A percentile compares a stretch with the other conserved stretches of the same genome.
phyloP scores from a whole-genome alignment of 2,329 filamentous ascomycete genomes.

The Curvularia hawaiiensis region DNA sequence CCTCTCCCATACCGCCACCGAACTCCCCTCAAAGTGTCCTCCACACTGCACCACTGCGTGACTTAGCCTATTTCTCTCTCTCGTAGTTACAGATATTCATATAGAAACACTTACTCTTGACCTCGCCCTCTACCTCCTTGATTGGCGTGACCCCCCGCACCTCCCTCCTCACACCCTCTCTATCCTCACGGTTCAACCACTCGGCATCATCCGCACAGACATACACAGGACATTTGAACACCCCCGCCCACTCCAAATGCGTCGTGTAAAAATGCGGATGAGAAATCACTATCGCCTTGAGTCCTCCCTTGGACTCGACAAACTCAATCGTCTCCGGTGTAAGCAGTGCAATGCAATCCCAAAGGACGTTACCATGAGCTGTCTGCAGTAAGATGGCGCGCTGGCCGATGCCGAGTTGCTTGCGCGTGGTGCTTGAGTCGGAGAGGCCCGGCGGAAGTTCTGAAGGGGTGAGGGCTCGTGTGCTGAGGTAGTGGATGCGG shows the following conservation, averaged over 20 bases:
- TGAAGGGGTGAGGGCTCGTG: conserved; percentile 36
- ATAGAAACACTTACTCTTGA: no score
- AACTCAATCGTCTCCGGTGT: conserved; percentile 66
- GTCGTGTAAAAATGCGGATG: conserved; percentile 86
- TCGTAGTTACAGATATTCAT: no score
- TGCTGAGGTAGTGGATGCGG: conserved; percentile 52
- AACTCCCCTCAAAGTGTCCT: conserved; percentile 79
- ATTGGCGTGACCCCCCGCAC: conserved; percentile 51
- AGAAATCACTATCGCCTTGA: conserved; percentile 73
- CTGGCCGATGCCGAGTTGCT: conserved; percentile 74
- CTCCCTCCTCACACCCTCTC: conserved; percentile 51
- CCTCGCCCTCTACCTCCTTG: conserved; percentile 48
- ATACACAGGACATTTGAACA: conserved; percentile 74
- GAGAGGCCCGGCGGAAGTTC: conserved; percentile 29
- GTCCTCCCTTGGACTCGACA: conserved; percentile 66
- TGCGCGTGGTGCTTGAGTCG: conserved; percentile 46
- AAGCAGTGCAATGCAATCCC: conserved; percentile 76
- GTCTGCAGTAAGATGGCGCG: conserved; percentile 72
- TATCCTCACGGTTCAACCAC: conserved; percentile 64
- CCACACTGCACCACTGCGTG: conserved; percentile 75
- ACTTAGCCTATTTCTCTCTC: no score
- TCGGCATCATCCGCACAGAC: conserved; percentile 66
- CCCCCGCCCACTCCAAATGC: conserved; percentile 72
- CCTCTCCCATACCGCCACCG: conserved; percentile 64
- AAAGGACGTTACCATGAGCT: conserved; percentile 72